Evolutionary conservation across 1,284 basidiomycete genomes (phyloP), one percentile per base, ranked within the genome.

Genomic region (Marasmius sp.): DNA sequence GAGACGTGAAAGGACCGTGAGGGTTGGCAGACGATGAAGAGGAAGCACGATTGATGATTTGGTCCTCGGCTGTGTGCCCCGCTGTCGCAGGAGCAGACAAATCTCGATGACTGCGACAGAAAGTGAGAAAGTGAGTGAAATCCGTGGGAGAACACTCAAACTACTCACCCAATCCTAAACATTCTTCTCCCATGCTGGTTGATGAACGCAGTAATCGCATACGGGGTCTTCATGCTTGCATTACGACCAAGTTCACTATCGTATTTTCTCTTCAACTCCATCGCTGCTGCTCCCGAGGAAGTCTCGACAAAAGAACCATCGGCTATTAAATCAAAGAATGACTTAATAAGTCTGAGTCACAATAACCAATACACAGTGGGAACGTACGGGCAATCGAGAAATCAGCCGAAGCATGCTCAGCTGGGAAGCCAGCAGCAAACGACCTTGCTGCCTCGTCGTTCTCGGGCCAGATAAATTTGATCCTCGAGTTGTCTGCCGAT

Each of bases 221-320:
- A 93, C 2, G 91, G 91, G 10, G 90, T 92, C 41, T 88, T 86
- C 16, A 87, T 77, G 63, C 85, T 79, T 70, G 83, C 82, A 48
- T 84, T 81, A 39, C 92, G 89, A 16, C 89, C 88, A 45, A 85
- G 72, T 49, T 81, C 73, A 60, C 86, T 82, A 71, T 93, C 91
- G 68, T 88, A 91, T 33, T 83, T 79, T 67, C 81, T 81, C 79
- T 93, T 93, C 59, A 93, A 77, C 68, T 90, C 88, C 49, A 85
- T 82, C 14, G 90, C 90, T 27, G 87, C 89, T 33, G 81, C 78
- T 8, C 86, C 89, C 59, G 87, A 91, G 7, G 89, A 84, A 1
- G 89, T 92, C 70, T 93, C 91, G 37, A 93, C 84, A 70, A 88
- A 93, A 57, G 80, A 88, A 62, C 85, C 85, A 70, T 93, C 89